Evolutionary conservation across 2,329 filamentous ascomycete species (phyloP), one percentile per base, ranked within the genome.

Genomic region (Drechslera avenae): DNA sequence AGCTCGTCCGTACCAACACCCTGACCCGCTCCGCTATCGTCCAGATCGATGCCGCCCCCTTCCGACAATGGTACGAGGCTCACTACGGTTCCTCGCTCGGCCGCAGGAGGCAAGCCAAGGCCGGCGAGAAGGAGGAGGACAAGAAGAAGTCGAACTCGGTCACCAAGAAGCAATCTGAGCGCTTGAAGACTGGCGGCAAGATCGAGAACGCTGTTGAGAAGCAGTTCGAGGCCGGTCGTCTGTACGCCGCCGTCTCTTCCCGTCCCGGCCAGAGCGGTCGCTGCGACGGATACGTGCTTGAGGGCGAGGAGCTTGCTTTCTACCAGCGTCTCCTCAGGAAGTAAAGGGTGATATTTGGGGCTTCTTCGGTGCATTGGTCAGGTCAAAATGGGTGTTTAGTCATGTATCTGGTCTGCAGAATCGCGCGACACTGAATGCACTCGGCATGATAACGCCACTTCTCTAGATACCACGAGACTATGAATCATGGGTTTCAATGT

Each of bases 41-140:
- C 79, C 94, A 99, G 86, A 84, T 99, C 81, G 94, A 99, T 81
- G 94, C 95, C 73, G 91, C 94, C 63, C 94, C 94, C 69, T 99
- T 99, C 90, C 86, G 94, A 79, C 93, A 97, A 84, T 99, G 94
- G 94, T 99, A 96, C 83, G 94, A 99, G 87, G 91, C 94, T 70
- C 94, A 99, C 89, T 99, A 99, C 86, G 94, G 94, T 77, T 85
- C 90, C 80, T 72, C 83, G 72, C 77, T 99, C 63, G 94, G 94
- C 78, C 90, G 92, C 73, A 89, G 88, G 81, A 90, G 92, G 82
- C 91, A 96, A 84, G 84, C 87, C 79, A 92, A 95, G 81, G 81
- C 81, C 76, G 78, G 82, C 72, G 82, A 82, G 71, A 84, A 85
- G 77, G 77, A 82, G 63, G 76, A 91, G 80, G 85, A 87, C 71